A percentile compares a stretch with the other conserved stretches of the same genome.
Conservation (phyloP, 768 basidiomycete species). For the Porpolomopsis calyptriformis region DNA sequence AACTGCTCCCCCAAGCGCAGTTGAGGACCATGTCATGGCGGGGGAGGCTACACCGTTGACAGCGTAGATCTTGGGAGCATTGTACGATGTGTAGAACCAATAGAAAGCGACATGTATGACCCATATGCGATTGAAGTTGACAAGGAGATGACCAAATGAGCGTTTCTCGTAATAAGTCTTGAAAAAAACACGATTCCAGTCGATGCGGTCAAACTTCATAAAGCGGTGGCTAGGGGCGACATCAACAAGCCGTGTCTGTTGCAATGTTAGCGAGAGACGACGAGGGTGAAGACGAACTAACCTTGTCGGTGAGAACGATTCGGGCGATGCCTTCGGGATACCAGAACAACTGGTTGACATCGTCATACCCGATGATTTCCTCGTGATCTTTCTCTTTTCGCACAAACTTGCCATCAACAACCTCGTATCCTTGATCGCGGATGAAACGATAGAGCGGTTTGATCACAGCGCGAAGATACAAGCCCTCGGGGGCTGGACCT, state of each 20-base stretch:
- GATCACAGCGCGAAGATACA: conserved; percentile 84
- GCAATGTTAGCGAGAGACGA: conserved; percentile 5
- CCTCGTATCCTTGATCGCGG: conserved; percentile 95
- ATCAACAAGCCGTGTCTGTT: conserved; percentile 81
- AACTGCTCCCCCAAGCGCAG: conserved; percentile 89
- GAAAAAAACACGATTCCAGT: conserved; percentile 96
- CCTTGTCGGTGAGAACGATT: conserved; percentile 84
- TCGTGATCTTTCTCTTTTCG: conserved; percentile 89
- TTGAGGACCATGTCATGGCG: conserved; percentile 87
- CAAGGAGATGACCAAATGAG: conserved; percentile 89
- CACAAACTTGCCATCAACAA: conserved; percentile 90
- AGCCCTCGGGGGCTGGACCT: conserved; percentile 87
- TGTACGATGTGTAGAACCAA: conserved; percentile 94
- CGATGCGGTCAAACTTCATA: conserved; percentile 93
- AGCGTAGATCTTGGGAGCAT: conserved; percentile 79
- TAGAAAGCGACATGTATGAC: conserved; percentile 91
- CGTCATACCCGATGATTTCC: conserved; percentile 94
- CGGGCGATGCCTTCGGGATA: conserved; percentile 96
- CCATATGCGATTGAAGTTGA: conserved; percentile 99
- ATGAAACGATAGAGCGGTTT: conserved; percentile 96
- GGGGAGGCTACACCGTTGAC: conserved; percentile 45
- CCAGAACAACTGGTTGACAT: conserved; percentile 99
- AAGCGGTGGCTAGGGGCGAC: conserved; percentile 85
- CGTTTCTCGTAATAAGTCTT: conserved; percentile 99
- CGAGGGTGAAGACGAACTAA: conserved; percentile 19